A percentile compares a stretch with the other conserved stretches of the same genome.
Evolutionary conservation across 192 early-diverging fungal genomes (phyloP).

Genomic region (Lobosporangium transversale): DNA sequence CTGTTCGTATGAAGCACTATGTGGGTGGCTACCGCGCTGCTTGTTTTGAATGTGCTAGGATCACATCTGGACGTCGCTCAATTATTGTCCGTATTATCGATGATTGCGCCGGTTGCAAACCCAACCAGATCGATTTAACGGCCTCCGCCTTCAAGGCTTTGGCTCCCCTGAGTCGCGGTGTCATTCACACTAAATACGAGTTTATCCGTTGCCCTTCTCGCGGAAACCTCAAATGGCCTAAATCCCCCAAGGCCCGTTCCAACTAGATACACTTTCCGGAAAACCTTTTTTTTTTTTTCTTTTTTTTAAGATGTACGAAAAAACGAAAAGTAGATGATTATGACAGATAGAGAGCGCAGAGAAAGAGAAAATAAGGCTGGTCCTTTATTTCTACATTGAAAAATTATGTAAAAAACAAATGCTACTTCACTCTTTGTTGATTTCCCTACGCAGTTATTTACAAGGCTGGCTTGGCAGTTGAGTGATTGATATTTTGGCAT

Average conservation of each 20-base stretch:
- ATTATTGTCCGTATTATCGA: conserved; percentile 49
- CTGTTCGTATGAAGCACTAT: conserved; percentile 33
- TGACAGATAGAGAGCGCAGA: conserved; percentile 1
- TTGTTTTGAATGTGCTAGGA: conserved; percentile 49
- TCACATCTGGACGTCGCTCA: conserved; percentile 17
- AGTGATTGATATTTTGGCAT: too few relatives aligned
- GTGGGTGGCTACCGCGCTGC: conserved; percentile 16
- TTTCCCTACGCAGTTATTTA: too few relatives aligned
- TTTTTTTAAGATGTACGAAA: background rate
- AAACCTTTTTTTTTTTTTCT: background rate
- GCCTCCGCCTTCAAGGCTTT: conserved; percentile 39
- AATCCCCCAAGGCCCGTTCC: conserved; percentile 16
- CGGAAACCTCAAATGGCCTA: conserved; percentile 44
- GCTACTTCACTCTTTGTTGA: too few relatives aligned
- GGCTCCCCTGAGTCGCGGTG: conserved; percentile 21
- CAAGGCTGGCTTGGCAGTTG: too few relatives aligned
- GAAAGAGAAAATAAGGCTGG: conserved; percentile 10
- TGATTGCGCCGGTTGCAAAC: conserved; percentile 37
- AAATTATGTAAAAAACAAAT: too few relatives aligned
- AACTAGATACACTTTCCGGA: conserved; percentile 4
- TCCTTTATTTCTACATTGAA: conserved; percentile 2
- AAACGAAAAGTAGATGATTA: too few relatives aligned
- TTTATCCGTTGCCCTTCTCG: conserved; percentile 35
- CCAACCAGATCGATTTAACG: conserved; percentile 50
- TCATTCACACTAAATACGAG: conserved; percentile 35